phyloP scores from a whole-genome alignment of 805 yeast genomes.

The Pichia rugopelliculosa region DNA sequence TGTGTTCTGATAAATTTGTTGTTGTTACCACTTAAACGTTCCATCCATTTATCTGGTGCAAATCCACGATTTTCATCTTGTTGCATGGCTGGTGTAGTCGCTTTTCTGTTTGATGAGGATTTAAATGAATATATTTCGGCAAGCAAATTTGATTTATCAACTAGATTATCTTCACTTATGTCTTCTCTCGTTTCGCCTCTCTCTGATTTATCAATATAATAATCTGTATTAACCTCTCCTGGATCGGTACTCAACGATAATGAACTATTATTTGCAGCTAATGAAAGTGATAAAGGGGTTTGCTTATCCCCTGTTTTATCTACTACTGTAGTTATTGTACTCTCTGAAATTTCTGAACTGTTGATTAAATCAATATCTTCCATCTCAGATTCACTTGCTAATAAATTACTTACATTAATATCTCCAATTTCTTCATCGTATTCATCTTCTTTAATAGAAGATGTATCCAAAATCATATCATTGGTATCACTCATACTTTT shows the following conservation, averaged over 20 bases:
- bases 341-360: constrained; percentile 14
- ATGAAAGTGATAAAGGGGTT: neutral
- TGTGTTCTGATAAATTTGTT: neutral
- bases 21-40: neutral
- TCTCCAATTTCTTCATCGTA: neutral
- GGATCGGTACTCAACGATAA: constrained; percentile 1
- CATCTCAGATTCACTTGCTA: constrained; percentile 25
- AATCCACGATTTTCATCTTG: neutral
- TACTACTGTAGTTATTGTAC: constrained; percentile 4
- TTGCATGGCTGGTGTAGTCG: neutral
- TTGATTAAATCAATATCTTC: constrained; percentile 22
- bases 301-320: neutral
- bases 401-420: constrained; percentile 3
- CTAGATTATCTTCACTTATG: neutral
- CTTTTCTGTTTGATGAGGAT: neutral
- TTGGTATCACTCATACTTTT: neutral
- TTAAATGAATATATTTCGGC: constrained; percentile 14
- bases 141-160: constrained; percentile 11
- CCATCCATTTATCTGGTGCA: constrained; percentile 10
- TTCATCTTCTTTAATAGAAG: neutral
- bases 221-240: constrained; percentile 13
- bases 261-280: neutral
- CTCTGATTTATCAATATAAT: constrained; percentile 4
- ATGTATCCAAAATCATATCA: neutral
- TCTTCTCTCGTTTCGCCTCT: neutral